A percentile compares a stretch with the other conserved stretches of the same genome.
Evolutionary conservation across 768 basidiomycete species (phyloP).

Genomic region (Pleurotus giganteus): DNA sequence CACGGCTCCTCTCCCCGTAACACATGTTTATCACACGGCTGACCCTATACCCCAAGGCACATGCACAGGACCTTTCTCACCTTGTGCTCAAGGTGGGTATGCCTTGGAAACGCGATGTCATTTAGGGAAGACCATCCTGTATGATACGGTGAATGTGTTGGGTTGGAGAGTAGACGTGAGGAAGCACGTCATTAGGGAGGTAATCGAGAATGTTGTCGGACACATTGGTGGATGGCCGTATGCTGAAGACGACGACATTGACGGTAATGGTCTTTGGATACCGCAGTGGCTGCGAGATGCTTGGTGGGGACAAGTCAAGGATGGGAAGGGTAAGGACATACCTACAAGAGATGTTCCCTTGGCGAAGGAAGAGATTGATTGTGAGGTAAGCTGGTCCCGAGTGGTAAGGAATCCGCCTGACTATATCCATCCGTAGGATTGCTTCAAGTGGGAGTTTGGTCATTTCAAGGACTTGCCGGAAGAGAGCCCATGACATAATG

Average conservation of each 20-base stretch:
- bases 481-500: background rate
- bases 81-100: constrained; percentile 82
- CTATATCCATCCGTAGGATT: constrained; percentile 48
- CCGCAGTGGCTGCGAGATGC: constrained; percentile 38
- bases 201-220: constrained; percentile 54
- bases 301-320: constrained; percentile 48
- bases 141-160: constrained; percentile 81
- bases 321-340: constrained; percentile 12
- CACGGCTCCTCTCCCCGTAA: constrained; percentile 44
- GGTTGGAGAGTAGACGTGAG: constrained; percentile 82
- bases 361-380: constrained; percentile 62
- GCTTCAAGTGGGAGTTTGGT: constrained; percentile 76
- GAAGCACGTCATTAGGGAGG: constrained; percentile 68
- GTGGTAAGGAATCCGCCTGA: background rate
- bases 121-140: constrained; percentile 82
- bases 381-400: constrained; percentile 50
- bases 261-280: background rate
- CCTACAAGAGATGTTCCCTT: constrained; percentile 46
- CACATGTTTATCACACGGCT: constrained; percentile 85
- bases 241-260: background rate
- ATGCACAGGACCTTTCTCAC: constrained; percentile 72
- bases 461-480: constrained; percentile 30
- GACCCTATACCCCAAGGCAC: constrained; percentile 90
- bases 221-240: constrained; percentile 1
- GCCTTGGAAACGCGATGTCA: constrained; percentile 89